Percentiles rank a stretch among this genome's conserved stretches.
Conservation (phyloP, 768 basidiomycete genomes). For the Xerocomellus intermedius region DNA sequence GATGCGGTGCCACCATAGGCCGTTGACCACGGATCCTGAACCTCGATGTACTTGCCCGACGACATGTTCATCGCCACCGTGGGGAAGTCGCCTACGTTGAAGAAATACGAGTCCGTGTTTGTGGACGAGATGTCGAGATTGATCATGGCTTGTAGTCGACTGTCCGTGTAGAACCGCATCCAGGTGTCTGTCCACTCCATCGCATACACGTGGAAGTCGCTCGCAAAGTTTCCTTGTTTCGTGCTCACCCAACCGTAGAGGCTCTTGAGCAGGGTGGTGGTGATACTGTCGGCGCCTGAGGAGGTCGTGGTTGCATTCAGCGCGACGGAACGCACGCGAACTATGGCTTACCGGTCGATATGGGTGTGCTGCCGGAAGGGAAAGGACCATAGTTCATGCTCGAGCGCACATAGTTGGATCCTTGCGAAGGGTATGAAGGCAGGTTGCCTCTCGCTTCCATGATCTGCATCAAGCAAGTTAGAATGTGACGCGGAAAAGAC, state of each 20-base stretch:
- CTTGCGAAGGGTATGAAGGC: conserved; percentile 41
- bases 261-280: conserved; percentile 30
- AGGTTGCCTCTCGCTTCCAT: conserved; percentile 53
- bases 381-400: conserved; percentile 70
- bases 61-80: conserved; percentile 44
- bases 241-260: conserved; percentile 38
- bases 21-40: conserved; percentile 50
- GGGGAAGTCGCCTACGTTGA: conserved; percentile 51
- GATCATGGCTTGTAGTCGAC: conserved; percentile 49
- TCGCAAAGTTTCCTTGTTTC: conserved; percentile 45
- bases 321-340: no score
- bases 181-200: conserved; percentile 60
- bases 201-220: conserved; percentile 52
- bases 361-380: conserved; percentile 30
- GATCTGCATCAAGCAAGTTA: conserved; percentile 35
- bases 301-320: background rate
- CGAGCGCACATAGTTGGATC: conserved; percentile 49
- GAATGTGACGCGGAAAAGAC: background rate
- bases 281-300: conserved; percentile 10
- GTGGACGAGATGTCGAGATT: conserved; percentile 45
- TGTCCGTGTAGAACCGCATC: conserved; percentile 56
- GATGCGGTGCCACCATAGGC: conserved; percentile 40
- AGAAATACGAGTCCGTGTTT: conserved; percentile 48
- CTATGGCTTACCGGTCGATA: conserved; percentile 26
- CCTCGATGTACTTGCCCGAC: conserved; percentile 37